phyloP scores from a whole-genome alignment of 768 basidiomycete genomes.

The Pleurotus pulmonarius region DNA sequence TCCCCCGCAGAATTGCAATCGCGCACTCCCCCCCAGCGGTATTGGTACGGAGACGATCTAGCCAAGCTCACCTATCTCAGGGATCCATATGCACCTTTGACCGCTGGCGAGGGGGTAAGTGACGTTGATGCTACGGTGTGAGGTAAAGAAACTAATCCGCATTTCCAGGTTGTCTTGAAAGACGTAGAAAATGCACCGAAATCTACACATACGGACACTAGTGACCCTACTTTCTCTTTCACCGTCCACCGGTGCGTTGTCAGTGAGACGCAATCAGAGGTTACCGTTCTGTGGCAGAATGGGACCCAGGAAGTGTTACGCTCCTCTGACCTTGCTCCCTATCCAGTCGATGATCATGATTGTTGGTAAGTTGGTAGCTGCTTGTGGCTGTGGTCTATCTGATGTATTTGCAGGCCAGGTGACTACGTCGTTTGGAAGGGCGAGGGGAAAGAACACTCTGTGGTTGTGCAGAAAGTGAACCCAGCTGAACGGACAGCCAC shows the following conservation, averaged over 20 bases:
- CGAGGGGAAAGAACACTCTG: constrained; percentile 63
- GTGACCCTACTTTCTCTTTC: constrained; percentile 40
- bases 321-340: constrained; percentile 70
- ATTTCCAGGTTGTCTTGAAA: constrained; percentile 51
- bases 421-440: constrained; percentile 84
- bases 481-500: constrained; percentile 66
- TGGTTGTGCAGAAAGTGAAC: constrained; percentile 77
- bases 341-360: constrained; percentile 87
- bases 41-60: constrained; percentile 71
- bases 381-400: no score
- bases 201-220: constrained; percentile 59
- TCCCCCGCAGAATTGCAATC: constrained; percentile 48
- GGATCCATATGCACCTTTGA: constrained; percentile 59
- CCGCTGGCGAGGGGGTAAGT: constrained; percentile 54
- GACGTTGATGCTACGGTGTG: neutral
- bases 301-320: constrained; percentile 60
- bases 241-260: constrained; percentile 60
- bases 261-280: constrained; percentile 62
- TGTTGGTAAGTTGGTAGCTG: constrained; percentile 56
- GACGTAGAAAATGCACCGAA: constrained; percentile 40
- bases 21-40: constrained; percentile 64
- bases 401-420: constrained; percentile 65
- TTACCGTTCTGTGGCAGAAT: constrained; percentile 86
- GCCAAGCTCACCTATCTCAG: constrained; percentile 59
- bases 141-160: no score